Evolutionary conservation across 495 filamentous ascomycete genomes (phyloP), one percentile per base, ranked within the genome.

Genomic region (Darksidea phi): DNA sequence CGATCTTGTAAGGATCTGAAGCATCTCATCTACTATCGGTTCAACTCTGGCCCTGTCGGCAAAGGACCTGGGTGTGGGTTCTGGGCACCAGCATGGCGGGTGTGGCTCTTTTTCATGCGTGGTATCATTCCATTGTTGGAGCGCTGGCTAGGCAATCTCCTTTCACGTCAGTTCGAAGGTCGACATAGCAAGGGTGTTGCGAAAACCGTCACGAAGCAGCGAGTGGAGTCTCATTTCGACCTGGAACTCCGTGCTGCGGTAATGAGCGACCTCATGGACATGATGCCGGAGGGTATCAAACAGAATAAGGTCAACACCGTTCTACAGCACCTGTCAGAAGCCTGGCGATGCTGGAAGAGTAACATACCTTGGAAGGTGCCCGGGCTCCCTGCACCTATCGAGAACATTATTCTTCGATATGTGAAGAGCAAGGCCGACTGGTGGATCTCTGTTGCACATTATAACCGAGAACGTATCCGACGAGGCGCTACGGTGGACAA

Each of bases 241-340:
- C 83, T 99, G 54, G 95, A 99, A 75, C 83, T 99, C 41, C 90
- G 95, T 70, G 95, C 95, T 17, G 96, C 95, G 0, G 95, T 99
- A 49, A 99, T 99, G 90, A 90, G 92, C 18, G 95, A 99, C 77
- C 78, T 99, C 25, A 96, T 96, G 87, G 95, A 99, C 67, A 99
- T 99, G 95, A 99, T 99, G 95, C 95, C 95, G 1, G 95, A 97
- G 72, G 95, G 95, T 56, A 96, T 99, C 80, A 97, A 97, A 76
- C 93, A 96, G 71, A 99, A 93, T 76, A 99, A 99, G 76, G 92
- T 99, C 73, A 95, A 97, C 72, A 96, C 94, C 1, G 93, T 99
- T 34, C 79, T 99, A 47, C 94, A 99, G 69, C 94, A 99, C 82
- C 77, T 97, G 23, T 95, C 90, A 0, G 94, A 99, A 76, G 94